Evolutionary conservation across 129 eudicot genomes (phyloP).

Genomic region (Kitagawia praeruptora): DNA sequence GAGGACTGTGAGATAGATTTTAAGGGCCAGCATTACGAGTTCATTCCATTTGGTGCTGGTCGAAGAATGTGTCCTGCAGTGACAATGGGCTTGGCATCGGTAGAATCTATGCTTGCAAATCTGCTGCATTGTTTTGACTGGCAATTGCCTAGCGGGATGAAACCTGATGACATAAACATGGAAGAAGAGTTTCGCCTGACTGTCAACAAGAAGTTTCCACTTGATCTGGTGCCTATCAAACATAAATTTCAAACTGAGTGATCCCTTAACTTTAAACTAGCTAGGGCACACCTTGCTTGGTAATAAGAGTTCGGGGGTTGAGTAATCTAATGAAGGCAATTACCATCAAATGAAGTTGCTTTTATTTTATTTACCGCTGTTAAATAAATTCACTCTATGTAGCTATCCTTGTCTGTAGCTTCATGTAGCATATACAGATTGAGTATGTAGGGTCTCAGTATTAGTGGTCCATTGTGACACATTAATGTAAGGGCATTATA

Average conservation of each 20-base stretch:
- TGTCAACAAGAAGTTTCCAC: conserved; percentile 19
- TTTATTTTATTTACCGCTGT: too few species aligned
- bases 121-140: conserved; percentile 28
- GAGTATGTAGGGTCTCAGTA: too few species aligned
- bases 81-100: background rate
- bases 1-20: conserved; percentile 27
- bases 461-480: too few species aligned
- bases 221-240: conserved; percentile 26
- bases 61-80: conserved; percentile 30
- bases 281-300: background rate
- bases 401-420: too few species aligned
- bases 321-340: too few species aligned
- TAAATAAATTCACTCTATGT: too few species aligned
- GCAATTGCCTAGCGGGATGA: conserved; percentile 25
- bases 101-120: conserved; percentile 24
- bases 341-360: too few species aligned
- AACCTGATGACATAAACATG: conserved; percentile 21
- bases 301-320: background rate
- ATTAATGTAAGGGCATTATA: too few species aligned
- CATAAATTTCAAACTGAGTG: background rate
- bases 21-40: conserved; percentile 30
- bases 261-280: background rate
- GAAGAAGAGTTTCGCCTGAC: conserved; percentile 22
- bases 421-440: too few species aligned
- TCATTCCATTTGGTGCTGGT: conserved; percentile 45